phyloP scores from a whole-genome alignment of 1,139 yeast genomes.

The Candida neerlandica region DNA sequence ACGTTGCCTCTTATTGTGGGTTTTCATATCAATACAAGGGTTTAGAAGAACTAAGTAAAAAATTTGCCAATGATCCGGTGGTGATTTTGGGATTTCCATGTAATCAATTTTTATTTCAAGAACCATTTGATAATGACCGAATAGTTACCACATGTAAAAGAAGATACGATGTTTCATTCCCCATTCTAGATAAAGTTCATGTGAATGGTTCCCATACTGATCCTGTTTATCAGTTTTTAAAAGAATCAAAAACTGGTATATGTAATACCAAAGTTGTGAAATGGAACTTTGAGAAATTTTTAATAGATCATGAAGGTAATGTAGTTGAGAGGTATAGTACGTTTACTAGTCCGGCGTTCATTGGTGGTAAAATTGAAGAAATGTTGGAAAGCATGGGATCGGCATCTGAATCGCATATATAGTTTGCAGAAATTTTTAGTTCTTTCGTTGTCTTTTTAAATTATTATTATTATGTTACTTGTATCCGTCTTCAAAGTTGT shows the following conservation, averaged over 20 bases:
- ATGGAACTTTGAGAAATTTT: constrained; percentile 56
- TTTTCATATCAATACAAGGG: constrained; percentile 82
- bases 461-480: too few species aligned
- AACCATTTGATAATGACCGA: constrained; percentile 45
- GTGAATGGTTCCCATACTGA: constrained; percentile 85
- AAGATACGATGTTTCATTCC: constrained; percentile 72
- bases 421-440: too few species aligned
- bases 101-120: constrained; percentile 65
- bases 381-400: constrained; percentile 24
- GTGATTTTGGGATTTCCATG: constrained; percentile 88
- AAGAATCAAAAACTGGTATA: constrained; percentile 49
- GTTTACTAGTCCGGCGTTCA: constrained; percentile 42
- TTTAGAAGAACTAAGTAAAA: constrained; percentile 78
- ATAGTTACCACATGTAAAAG: constrained; percentile 41
- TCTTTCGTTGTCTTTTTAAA: too few species aligned
- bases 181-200: constrained; percentile 80
- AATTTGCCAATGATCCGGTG: constrained; percentile 64
- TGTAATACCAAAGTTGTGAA: constrained; percentile 49
- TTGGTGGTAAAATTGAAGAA: constrained; percentile 42
- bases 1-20: constrained; percentile 91
- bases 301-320: constrained; percentile 46
- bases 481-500: too few species aligned
- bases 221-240: constrained; percentile 79
- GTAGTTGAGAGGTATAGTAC: constrained; percentile 48
- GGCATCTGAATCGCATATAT: too few species aligned